Conservation (phyloP, 2,329 filamentous ascomycete species). For the Aureobasidium musti region DNA sequence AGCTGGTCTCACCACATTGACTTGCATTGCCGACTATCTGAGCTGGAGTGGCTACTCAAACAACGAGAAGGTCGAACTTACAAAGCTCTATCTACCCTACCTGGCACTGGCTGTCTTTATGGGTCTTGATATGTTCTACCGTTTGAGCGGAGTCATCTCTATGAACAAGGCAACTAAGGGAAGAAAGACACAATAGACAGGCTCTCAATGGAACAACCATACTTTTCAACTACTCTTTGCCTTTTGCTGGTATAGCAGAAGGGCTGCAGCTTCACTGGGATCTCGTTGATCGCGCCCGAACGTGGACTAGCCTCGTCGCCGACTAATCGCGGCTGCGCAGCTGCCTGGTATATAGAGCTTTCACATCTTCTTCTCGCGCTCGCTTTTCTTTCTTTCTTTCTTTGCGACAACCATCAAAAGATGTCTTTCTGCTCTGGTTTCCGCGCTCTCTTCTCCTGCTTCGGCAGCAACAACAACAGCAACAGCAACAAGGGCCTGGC, state of each 20-base stretch:
- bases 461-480: constrained; percentile 7
- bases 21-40: constrained; percentile 63
- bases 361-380: neutral
- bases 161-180: neutral
- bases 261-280: neutral
- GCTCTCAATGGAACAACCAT: neutral
- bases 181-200: neutral
- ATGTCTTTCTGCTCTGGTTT: neutral
- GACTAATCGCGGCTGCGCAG: constrained; percentile 20
- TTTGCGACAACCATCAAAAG: neutral
- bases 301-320: neutral
- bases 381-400: neutral
- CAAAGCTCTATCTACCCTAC: constrained; percentile 60
- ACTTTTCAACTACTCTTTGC: neutral
- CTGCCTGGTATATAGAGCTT: neutral
- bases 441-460: neutral
- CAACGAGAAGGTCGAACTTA: constrained; percentile 53
- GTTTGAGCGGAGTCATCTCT: constrained; percentile 34
- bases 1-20: constrained; percentile 62
- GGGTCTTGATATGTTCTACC: constrained; percentile 47
- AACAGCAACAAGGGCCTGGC: constrained; percentile 1
- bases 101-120: constrained; percentile 56
- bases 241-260: neutral
- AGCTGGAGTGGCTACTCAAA: constrained; percentile 55
- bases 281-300: constrained; percentile 13